These are phyloP conservation scores for Wickerhamomyces sp. DNA, from an alignment of 1,139 yeast species.

Conservation along the genomic window DNA sequence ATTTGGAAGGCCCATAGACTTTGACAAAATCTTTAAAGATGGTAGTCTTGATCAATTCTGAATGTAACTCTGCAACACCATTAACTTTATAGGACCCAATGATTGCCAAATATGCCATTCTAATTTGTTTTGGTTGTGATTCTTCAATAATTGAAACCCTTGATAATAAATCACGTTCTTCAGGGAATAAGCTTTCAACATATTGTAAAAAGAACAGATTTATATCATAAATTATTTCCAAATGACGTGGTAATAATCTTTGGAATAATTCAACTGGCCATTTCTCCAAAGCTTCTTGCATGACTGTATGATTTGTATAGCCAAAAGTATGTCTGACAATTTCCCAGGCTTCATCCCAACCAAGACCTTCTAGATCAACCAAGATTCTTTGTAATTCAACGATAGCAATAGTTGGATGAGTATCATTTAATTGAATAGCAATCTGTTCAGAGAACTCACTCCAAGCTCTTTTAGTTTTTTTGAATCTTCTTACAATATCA, in stretches of 20 bases:
- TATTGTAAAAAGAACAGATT: constrained; percentile 72
- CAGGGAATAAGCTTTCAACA: constrained; percentile 74
- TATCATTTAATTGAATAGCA: constrained; percentile 91
- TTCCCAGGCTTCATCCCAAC: constrained; percentile 83
- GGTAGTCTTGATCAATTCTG: constrained; percentile 84
- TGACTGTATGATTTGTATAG: constrained; percentile 92
- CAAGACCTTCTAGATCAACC: constrained; percentile 75
- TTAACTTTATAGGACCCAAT: constrained; percentile 91
- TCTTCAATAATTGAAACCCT: constrained; percentile 87
- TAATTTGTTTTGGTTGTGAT: constrained; percentile 68
- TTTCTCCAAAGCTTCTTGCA: constrained; percentile 92
- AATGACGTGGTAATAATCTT: constrained; percentile 79
- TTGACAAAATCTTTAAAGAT: constrained; percentile 87
- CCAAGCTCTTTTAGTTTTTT: constrained; percentile 79
- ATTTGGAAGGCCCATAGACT: constrained; percentile 75
- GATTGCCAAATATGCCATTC: constrained; percentile 91
- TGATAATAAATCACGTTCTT: constrained; percentile 50
- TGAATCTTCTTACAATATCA: constrained; percentile 87
- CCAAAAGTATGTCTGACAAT: constrained; percentile 81
- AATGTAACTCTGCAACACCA: constrained; percentile 94
- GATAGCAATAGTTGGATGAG: constrained; percentile 90
- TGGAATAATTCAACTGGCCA: constrained; percentile 88
- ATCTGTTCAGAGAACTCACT: constrained; percentile 75
- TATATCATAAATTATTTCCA: constrained; percentile 86
- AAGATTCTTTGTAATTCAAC: constrained; percentile 86